Base-by-base conservation (phyloP, 2,329 filamentous ascomycete genomes). In the Nemania sp. region DNA sequence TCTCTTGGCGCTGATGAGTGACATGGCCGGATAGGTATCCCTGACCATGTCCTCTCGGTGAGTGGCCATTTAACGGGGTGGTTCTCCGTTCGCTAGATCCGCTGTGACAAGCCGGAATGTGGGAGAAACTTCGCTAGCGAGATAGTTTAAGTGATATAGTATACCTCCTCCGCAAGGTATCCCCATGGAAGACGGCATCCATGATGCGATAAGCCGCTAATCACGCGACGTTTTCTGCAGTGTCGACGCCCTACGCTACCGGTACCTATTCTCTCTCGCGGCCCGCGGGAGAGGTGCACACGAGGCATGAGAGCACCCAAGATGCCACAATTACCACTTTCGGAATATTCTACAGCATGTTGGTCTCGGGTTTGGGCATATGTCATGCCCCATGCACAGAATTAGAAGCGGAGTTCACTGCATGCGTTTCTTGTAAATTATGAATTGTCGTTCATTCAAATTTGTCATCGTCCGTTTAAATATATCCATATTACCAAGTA, bases 171-270 rank as follows among this genome's bases (percentile, higher is more conserved):
- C n/a, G 7, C 25, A 4, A 29, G 25, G 25, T 4, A 29, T 29
- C 25, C 46, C 49, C 42, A 51, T 67, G 67, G 67, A 56, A 62
- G 57, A 64, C 57, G 59, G 65, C 68, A 71, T 68, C 57, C 57
- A 63, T 56, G 62, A 69, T 71, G 68, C 65, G 65, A 61, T 67
- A 62, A 59, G 57, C 69, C 67, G 65, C 57, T 47, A 54, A 59
- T 52, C 65, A 61, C 60, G 64, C 59, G 59, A 62, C 54, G 43
- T 51, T 55, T 29, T 29, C 25, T 29, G 25, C 25, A 29, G 25
- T 7, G 25, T 29, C 25, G 25, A 29, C 7, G 7, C 25, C 25
- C 25, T 29, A 12, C 15, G 35, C 35, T 39, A n/a, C 25, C 11
- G 12, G 12, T 39, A 39, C 35, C 35, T 39, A 39, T n/a, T n/a